Evolutionary conservation across 371 early-diverging fungal genomes (phyloP), one percentile per base, ranked within the genome.

Genomic region (Mucor irregularis): DNA sequence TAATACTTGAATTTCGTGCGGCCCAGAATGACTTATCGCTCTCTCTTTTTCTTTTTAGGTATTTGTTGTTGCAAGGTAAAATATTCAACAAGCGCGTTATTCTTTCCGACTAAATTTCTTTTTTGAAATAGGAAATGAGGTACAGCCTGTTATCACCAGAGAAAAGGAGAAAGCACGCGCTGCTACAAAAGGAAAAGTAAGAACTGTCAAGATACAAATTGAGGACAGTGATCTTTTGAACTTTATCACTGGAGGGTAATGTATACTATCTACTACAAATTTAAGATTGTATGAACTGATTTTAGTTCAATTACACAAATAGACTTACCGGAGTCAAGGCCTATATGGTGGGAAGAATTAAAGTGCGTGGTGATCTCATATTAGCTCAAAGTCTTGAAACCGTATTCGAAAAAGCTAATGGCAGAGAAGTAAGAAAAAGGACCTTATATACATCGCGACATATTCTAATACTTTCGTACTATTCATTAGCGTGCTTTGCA

Each of bases 221-320:
- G 78, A 77, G n/a, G 74, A 73, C 48, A 38, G 28, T 19, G 70
- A 77, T 61, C 51, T 74, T 2, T 33, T 77, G 16, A 73, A 74
- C 37, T 73, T 73, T 50, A 67, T 77, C 26, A 74, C 74, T 24
- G 74, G 76, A 56, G 76, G 73, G 76, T 76, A 68, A 49, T 25
- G n/a, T n/a, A n/a, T n/a, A n/a, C n/a, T n/a, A n/a, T n/a, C n/a
- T n/a, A n/a, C n/a, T n/a, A 24, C 16, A 4, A 44, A 8, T 24
- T 19, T 16, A 39, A 2, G 11, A 26, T 46, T 38, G 8, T 46
- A 21, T 14, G 3, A n/a, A 30, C 17, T 4, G 7, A 43, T n/a
- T 24, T 28, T 25, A 35, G 19, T 25, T 44, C 5, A 25, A 50
- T n/a, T n/a, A 30, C 5, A 30, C 5, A 30, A 30, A 24, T 17